These are phyloP conservation scores for Streptanthus diversifolius DNA, from an alignment of 345 rosid genomes.

Conservation along the genomic window DNA sequence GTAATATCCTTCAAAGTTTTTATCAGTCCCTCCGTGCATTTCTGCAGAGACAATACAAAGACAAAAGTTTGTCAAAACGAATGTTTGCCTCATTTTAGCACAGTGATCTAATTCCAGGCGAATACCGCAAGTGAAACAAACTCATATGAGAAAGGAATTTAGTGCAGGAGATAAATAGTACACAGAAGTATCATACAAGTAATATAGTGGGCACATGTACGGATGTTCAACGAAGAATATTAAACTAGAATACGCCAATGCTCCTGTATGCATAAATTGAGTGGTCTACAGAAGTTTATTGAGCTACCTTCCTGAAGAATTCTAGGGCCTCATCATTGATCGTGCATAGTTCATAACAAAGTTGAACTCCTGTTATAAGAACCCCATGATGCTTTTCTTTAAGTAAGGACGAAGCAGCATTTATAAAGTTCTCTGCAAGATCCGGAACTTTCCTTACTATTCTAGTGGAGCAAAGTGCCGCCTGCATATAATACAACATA, in stretches of 20 bases:
- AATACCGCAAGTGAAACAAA: not conserved
- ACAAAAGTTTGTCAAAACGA: not conserved
- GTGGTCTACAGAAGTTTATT: not conserved
- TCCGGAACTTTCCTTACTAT: constrained; percentile 97
- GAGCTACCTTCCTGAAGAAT: constrained; percentile 76
- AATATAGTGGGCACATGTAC: constrained; percentile 8
- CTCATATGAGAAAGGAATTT: not conserved
- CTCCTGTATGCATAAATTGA: not conserved
- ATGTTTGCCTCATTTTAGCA: not conserved
- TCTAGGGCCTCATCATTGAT: constrained; percentile 84
- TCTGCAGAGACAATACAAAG: constrained; percentile 46
- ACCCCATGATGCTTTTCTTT: constrained; percentile 99
- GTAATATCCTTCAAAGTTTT: constrained; percentile 77
- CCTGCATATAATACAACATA: constrained; percentile 44
- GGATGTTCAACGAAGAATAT: not conserved
- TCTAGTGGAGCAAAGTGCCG: constrained; percentile 93
- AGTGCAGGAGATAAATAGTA: not conserved
- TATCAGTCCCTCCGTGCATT: constrained; percentile 86
- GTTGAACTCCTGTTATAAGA: constrained; percentile 91
- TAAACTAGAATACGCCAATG: not conserved
- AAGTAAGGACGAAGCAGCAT: constrained; percentile 78
- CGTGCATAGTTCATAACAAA: constrained; percentile 88
- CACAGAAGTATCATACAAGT: constrained; percentile 6
- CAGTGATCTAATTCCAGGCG: not conserved
- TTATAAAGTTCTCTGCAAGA: constrained; percentile 94